Evolutionary conservation across 768 basidiomycete species (phyloP).

Genomic region (Russula earlei): DNA sequence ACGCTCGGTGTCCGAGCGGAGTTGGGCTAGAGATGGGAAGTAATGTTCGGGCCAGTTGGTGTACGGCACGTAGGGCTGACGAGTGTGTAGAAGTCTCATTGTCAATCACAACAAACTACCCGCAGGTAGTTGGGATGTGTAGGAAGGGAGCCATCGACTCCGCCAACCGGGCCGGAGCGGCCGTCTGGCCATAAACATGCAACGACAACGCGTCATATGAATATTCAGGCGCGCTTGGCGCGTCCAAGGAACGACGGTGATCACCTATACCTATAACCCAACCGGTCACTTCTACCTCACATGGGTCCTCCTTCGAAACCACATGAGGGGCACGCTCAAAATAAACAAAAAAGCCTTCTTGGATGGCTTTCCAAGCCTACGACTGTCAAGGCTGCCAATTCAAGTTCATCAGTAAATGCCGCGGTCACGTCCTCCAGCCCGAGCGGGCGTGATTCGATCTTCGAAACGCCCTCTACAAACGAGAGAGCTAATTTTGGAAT

Average conservation of each 20-base stretch:
- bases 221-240: neutral
- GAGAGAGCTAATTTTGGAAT: slow-evolving; percentile 16
- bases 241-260: neutral
- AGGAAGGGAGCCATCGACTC: slow-evolving; percentile 1
- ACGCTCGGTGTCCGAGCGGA: slow-evolving; percentile 42
- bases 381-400: slow-evolving; percentile 1
- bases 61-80: slow-evolving; percentile 45
- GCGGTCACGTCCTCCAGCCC: slow-evolving; percentile 15
- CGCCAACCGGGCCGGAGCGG: too few species aligned
- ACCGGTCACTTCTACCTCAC: neutral
- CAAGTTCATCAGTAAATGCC: slow-evolving; percentile 6
- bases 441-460: slow-evolving; percentile 12
- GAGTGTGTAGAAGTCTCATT: slow-evolving; percentile 66
- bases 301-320: slow-evolving; percentile 8
- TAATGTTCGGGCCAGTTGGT: slow-evolving; percentile 36
- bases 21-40: slow-evolving; percentile 60
- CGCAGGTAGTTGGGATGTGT: too few species aligned
- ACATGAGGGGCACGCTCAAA: slow-evolving; percentile 19
- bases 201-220: slow-evolving; percentile 14
- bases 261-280: neutral
- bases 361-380: slow-evolving; percentile 45
- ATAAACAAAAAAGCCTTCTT: slow-evolving; percentile 68
- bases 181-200: too few species aligned
- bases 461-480: slow-evolving; percentile 20
- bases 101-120: too few species aligned